These are phyloP conservation scores for Geotrichum citri-aurantii DNA, from an alignment of 1,139 yeast species.

Conservation along the genomic window DNA sequence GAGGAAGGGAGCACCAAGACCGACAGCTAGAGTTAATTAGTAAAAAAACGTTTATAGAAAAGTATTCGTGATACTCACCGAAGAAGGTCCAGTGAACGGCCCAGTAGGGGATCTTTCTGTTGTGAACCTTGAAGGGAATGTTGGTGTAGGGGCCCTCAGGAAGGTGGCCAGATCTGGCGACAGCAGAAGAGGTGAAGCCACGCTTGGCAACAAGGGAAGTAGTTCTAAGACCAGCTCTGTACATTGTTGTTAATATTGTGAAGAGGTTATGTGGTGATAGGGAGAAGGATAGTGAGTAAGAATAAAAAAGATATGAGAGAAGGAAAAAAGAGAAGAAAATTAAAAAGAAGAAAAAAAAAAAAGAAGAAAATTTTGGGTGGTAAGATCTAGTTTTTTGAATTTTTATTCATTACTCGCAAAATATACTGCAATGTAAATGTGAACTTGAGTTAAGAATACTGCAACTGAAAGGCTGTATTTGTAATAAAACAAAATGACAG, in stretches of 20 bases:
- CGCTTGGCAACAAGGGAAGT: conserved; percentile 26
- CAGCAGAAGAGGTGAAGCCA: conserved; percentile 32
- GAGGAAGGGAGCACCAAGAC: conserved; percentile 38
- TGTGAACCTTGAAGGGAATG: conserved; percentile 88
- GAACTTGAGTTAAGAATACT: not conserved
- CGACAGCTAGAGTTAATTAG: conserved; percentile 23
- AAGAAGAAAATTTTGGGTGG: not conserved
- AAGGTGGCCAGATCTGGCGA: conserved; percentile 40
- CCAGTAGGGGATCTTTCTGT: conserved; percentile 84
- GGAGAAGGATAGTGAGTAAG: not conserved
- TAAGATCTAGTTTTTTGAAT: not conserved
- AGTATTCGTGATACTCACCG: conserved; percentile 39
- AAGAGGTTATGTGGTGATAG: not conserved
- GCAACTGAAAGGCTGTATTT: not conserved
- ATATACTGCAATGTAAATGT: not conserved
- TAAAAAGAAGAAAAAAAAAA: conserved; percentile 2
- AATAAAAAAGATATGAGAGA: not conserved
- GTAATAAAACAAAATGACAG: not conserved
- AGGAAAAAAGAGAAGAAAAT: conserved; percentile 4
- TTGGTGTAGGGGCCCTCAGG: conserved; percentile 87
- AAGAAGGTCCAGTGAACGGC: conserved; percentile 76
- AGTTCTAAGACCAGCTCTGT: conserved; percentile 26
- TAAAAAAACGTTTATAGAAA: not conserved
- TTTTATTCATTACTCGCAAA: not conserved
- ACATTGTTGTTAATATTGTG: conserved; percentile 18